Evolutionary conservation across 805 yeast genomes (phyloP), one percentile per base, ranked within the genome.

Genomic region (Metschnikowia kunwiensis): DNA sequence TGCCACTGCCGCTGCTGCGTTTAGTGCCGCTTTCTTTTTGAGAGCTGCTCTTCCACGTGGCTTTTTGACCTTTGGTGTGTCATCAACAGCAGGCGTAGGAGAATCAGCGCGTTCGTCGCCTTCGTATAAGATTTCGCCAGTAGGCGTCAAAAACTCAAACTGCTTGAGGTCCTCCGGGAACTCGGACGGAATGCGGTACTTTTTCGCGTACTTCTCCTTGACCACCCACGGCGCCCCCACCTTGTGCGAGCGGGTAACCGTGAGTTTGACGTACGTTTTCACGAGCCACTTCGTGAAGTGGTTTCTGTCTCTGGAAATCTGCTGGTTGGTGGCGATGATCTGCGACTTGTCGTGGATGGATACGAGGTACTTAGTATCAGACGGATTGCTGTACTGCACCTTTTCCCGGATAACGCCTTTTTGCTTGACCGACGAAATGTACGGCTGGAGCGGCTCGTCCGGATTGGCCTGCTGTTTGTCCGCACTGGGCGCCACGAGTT

Each of bases 141-240:
- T 34, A 2, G 53, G 51, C 2, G 53, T 49, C 8, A 45, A 30
- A 10, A 31, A 21, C 33, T 49, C 61, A 41, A 50, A 65, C 30
- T 65, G 69, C 40, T 63, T 65, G 38, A 80, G 59, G 38, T 78
- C 74, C 5, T 72, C 68, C 1, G 86, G 86, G 47, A 71, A 74
- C 25, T 71, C 80, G 12, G 70, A 65, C 8, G 82, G 74, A 13
- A 86, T 83, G 46, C 85, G 64, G 56, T 80, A 86, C 49, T 73
- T 72, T 38, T 68, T 70, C 0, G 93, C 93, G 57, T 77, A 86
- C 47, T 81, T 80, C 17, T 77, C 78, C 54, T 82, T 84, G 11
- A 93, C 93, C 14, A 91, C 79, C 97, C 97, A 93, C 3, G 97
- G 97, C 3, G 97, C 91, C 3, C 97, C 97, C 27, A 81, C 70